A percentile compares a stretch with the other conserved stretches of the same genome.
Evolutionary conservation across 2,329 filamentous ascomycete species (phyloP).

Genomic region (Furcasterigmium sp.): DNA sequence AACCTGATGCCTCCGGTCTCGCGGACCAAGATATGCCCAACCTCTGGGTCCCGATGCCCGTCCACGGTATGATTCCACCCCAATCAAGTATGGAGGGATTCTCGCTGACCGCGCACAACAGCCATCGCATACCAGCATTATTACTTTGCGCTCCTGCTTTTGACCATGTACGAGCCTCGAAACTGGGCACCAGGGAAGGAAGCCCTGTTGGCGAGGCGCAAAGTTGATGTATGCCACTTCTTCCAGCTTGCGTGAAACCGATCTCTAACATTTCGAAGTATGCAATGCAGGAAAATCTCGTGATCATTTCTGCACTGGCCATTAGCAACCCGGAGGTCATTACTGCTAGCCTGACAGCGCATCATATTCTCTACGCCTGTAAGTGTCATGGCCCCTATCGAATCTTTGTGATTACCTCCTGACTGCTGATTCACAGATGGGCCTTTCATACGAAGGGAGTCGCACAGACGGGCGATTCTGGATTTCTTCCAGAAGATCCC

Average conservation of each 20-base stretch:
- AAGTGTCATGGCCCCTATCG: no score
- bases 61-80: background rate
- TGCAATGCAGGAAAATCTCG: background rate
- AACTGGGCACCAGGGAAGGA: constrained; percentile 15
- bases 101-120: background rate
- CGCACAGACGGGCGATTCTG: background rate
- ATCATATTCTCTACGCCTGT: constrained; percentile 18
- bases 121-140: constrained; percentile 32
- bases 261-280: constrained; percentile 2
- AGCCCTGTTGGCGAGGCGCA: constrained; percentile 11
- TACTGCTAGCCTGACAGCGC: constrained; percentile 17
- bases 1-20: background rate
- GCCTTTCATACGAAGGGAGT: background rate
- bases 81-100: constrained; percentile 2
- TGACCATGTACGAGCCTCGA: constrained; percentile 29
- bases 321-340: constrained; percentile 17
- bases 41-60: background rate
- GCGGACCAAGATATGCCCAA: background rate
- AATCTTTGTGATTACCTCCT: no score
- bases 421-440: no score
- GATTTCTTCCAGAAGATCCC: background rate
- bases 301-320: constrained; percentile 14
- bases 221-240: constrained; percentile 11
- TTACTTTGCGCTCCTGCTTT: constrained; percentile 31
- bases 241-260: constrained; percentile 9